Evolutionary conservation across 345 rosid species (phyloP), one percentile per base, ranked within the genome.

Genomic region (Linum usitatissimum): DNA sequence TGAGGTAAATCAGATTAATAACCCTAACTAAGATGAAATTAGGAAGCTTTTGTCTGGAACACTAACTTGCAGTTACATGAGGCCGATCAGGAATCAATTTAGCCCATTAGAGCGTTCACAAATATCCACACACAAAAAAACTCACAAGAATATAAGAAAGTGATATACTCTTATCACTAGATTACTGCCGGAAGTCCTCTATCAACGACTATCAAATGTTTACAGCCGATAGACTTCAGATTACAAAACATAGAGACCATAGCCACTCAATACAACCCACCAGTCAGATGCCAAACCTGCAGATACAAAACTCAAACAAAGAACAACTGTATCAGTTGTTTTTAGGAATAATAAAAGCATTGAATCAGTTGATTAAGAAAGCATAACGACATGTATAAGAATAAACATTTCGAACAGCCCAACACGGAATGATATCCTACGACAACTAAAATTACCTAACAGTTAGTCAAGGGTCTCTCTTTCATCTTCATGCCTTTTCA

Each of bases 201-300:
- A 67, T 21, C 14, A 66, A 67, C 28, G 28, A 23, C 31, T 66
- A 20, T 15, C 6, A 45, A 45, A 15, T 10, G 51, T 10, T 45
- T 17, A 67, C 75, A 69, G 63, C 78, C 64, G 56, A 23, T 2
- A 64, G 62, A 71, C 62, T 64, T 66, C 59, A 73, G 55, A 68
- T 45, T 45, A 45, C 13, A 45, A 0, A 7, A 45, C 34, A 73
- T 53, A 57, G 64, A 73, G 70, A 65, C 66, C 73, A 77, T 74
- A 34, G 38, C 38, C 38, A 7, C 66, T 58, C 74, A 59, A 68
- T 77, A 62, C 77, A 77, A 77, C 70, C 28, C 74, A 66, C 58
- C 61, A 63, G 75, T 76, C 77, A 83, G 51, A 75, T 56, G 75
- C 81, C 81, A 72, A 31, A 80, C 87, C 97, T 90, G 95, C 80